Base-by-base conservation (phyloP, 371 early-diverging fungal genomes). In the Smittium mucronatum region DNA sequence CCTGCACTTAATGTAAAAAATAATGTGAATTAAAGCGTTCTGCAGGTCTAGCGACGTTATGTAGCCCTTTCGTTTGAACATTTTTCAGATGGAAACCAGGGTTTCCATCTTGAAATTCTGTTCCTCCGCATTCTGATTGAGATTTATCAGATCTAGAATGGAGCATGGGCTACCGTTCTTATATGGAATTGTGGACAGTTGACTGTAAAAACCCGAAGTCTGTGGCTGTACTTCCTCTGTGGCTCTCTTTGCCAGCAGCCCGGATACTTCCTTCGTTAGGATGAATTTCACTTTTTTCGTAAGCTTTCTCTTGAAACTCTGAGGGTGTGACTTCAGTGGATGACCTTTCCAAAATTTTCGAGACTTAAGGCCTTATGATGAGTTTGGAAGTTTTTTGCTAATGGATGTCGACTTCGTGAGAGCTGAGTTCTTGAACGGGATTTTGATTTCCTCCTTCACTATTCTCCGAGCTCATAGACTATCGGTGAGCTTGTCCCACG, bases 41-140 rank as follows among this genome's bases (percentile, higher is more conserved):
- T 47, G 47, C 5, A 47, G 5, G 47, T 47, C 47, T 21, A 47
- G 21, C 11, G 47, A 47, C 21, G 47, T 47, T 21, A 47, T 5
- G 21, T 47, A 47, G 21, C 21, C 47, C 47, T 47, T 47, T 47
- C 47, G 5, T 47, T 21, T 5, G 21, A 47, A 11, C 47, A 47
- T 47, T 47, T 11, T 47, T 5, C 47, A 47, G 21, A 47, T 47
- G 5, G 47, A 47, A 47, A 47, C 21, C 21, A 21, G 21, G 21
- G 47, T 47, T 47, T 47, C 47, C 47, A 47, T 47, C 47, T 47
- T 47, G 47, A 47, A 47, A 47, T 47, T 47, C 47, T 47, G 47
- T 47, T 47, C 47, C 47, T 47, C 47, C 11, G 47, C 47, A 21
- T 47, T 5, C 47, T 47, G 47, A 21, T 47, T 47, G 11, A 47